Conservation (phyloP, 257 asterid genomes). For the Nicotiana noctiflora region DNA sequence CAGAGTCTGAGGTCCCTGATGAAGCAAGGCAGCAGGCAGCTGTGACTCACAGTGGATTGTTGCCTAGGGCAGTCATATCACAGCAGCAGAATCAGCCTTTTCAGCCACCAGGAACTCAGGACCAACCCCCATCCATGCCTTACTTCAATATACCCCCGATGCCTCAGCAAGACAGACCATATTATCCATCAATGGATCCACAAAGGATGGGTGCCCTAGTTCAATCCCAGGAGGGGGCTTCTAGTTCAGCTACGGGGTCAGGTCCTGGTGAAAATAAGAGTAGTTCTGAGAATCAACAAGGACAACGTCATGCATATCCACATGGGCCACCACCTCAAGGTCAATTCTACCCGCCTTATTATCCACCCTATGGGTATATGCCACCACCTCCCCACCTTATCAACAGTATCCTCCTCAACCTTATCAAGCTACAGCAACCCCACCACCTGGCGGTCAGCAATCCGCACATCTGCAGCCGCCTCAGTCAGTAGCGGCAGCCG, state of each 20-base stretch:
- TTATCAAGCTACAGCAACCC: conserved; percentile 35
- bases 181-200: conserved; percentile 96
- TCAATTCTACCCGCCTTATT: conserved; percentile 61
- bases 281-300: conserved; percentile 35
- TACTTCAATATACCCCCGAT: conserved; percentile 82
- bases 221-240: conserved; percentile 63
- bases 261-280: conserved; percentile 32
- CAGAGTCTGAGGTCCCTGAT: conserved; percentile 59
- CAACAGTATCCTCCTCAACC: conserved; percentile 30
- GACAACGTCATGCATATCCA: conserved; percentile 42
- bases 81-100: conserved; percentile 81
- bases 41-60: conserved; percentile 68
- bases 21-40: conserved; percentile 74
- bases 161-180: conserved; percentile 73
- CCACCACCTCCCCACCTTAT: conserved; percentile 47
- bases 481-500: conserved; percentile 21
- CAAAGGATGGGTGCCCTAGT: conserved; percentile 89
- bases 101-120: conserved; percentile 49
- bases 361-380: conserved; percentile 61
- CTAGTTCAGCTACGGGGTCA: conserved; percentile 41
- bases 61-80: conserved; percentile 87
- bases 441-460: conserved; percentile 23
- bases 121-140: conserved; percentile 54
- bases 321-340: conserved; percentile 57
- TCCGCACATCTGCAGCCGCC: conserved; percentile 13